Evolutionary conservation across 208 protist genomes (phyloP), one percentile per base, ranked within the genome.

Genomic region (Acanthamoeba culbertsoni): DNA sequence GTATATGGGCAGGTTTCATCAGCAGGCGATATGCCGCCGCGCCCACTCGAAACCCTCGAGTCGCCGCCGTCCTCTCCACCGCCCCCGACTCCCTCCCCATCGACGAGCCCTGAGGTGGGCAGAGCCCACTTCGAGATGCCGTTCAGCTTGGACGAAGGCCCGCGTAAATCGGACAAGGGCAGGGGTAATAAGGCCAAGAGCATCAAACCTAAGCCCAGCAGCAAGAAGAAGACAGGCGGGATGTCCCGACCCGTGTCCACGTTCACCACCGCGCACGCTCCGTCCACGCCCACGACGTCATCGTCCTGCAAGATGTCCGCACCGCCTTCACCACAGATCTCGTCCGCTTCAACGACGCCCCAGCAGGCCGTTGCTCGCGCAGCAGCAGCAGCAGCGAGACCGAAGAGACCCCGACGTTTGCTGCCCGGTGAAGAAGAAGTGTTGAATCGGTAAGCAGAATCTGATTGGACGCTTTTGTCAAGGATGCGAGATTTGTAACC

Each of bases 361-460:
- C n/a, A n/a, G 16, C 51, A 59, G 51, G 51, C 51, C 51, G 14
- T 59, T 53, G 43, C 5, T 28, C 71, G 3, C 71, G 71, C 71
- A 82, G 26, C 37, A 28, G 1, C 20, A 45, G 35, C 71, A 51
- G 71, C 62, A 1, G n/a, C 71, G 43, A 40, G 42, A 43, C 71
- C 71, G 8, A 82, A 31, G 42, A 82, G 71, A 53, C 71, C 71
- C 18, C 37, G 71, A 33, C 71, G 71, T 5, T 37, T 82, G 37
- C 71, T 79, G 42, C 88, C 88, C 20, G 88, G 62, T 20, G 88
- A 92, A 42, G 88, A 92, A 79, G 88, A 92, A 48, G 62, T 62
- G 43, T 63, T 92, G 88, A 92, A 92, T 28, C 28, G 79, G 53
- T 89, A 45, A 12, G 28, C 51, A 0, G 20, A 16, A 20, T 53